Percentiles rank a stretch among this genome's conserved stretches.
Conservation (phyloP, 805 yeast species). For the Sugiyamaella qingdaonensis region DNA sequence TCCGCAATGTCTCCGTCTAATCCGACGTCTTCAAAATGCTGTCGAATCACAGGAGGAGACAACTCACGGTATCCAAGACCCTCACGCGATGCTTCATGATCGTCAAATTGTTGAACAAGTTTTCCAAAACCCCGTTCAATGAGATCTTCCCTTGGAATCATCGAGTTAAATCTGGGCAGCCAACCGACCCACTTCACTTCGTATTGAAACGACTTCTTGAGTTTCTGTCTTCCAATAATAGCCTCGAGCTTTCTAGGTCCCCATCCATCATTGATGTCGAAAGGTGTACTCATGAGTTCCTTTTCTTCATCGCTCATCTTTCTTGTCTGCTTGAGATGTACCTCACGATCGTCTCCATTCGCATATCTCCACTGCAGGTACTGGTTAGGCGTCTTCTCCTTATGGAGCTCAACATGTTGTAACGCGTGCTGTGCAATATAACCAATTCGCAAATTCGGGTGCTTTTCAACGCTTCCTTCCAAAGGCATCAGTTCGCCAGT, state of each 20-base stretch:
- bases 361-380: slow-evolving; percentile 97
- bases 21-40: slow-evolving; percentile 97
- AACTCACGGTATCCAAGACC: slow-evolving; percentile 97
- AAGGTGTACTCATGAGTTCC: slow-evolving; percentile 68
- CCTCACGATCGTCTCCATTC: slow-evolving; percentile 98
- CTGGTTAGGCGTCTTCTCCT: slow-evolving; percentile 96
- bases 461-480: slow-evolving; percentile 90
- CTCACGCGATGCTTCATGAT: slow-evolving; percentile 98
- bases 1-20: slow-evolving; percentile 97
- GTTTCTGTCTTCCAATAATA: slow-evolving; percentile 93
- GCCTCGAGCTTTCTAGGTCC: slow-evolving; percentile 90
- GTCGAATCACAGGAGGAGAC: slow-evolving; percentile 85
- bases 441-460: slow-evolving; percentile 96
- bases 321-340: slow-evolving; percentile 86
- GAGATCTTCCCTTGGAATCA: slow-evolving; percentile 83
- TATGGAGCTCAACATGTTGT: slow-evolving; percentile 95
- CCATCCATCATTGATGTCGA: slow-evolving; percentile 80
- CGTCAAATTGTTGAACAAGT: slow-evolving; percentile 93
- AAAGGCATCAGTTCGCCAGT: slow-evolving; percentile 90
- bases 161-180: slow-evolving; percentile 89
- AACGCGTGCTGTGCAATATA: slow-evolving; percentile 98
- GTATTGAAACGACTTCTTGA: slow-evolving; percentile 94
- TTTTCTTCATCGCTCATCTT: slow-evolving; percentile 75
- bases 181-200: slow-evolving; percentile 91
- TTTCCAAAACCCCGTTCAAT: slow-evolving; percentile 82